Conservation (phyloP, 176 grass and related monocot species). For the Aegilops tauschii region DNA sequence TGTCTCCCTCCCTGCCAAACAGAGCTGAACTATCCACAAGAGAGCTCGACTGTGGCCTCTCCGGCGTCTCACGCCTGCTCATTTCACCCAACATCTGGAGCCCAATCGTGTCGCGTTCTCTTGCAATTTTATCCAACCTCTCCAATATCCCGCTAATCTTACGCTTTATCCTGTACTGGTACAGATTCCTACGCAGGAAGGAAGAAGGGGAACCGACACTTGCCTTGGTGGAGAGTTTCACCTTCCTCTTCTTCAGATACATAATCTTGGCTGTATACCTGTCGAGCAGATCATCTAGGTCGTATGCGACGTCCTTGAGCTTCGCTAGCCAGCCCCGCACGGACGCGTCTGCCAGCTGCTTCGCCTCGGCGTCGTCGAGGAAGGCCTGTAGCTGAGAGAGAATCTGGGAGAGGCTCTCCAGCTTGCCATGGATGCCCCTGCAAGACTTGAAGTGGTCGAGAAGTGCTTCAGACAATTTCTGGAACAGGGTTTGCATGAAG, state of each 20-base stretch:
- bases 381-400: slow-evolving; percentile 49
- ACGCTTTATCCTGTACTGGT: slow-evolving; percentile 38
- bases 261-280: slow-evolving; percentile 34
- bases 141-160: slow-evolving; percentile 50
- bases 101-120: slow-evolving; percentile 53
- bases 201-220: slow-evolving; percentile 29
- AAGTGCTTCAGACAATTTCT: slow-evolving; percentile 53
- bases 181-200: slow-evolving; percentile 36
- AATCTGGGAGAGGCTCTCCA: slow-evolving; percentile 45
- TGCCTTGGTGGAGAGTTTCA: slow-evolving; percentile 24
- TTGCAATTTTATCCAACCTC: slow-evolving; percentile 56
- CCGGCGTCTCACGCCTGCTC: slow-evolving; percentile 33
- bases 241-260: slow-evolving; percentile 29
- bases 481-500: slow-evolving; percentile 71
- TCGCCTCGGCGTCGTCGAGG: slow-evolving; percentile 71
- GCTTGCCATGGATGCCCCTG: slow-evolving; percentile 40
- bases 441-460: slow-evolving; percentile 55
- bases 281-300: slow-evolving; percentile 75
- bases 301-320: slow-evolving; percentile 63
- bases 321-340: slow-evolving; percentile 60
- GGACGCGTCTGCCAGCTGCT: slow-evolving; percentile 46
- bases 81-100: slow-evolving; percentile 49
- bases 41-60: slow-evolving; percentile 53
- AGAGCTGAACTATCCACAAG: slow-evolving; percentile 58
- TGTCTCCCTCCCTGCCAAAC: slow-evolving; percentile 66